Percentiles rank a stretch among this genome's conserved stretches.
phyloP scores from a whole-genome alignment of 106 monocot genomes.

The Phalaenopsis aphrodite region DNA sequence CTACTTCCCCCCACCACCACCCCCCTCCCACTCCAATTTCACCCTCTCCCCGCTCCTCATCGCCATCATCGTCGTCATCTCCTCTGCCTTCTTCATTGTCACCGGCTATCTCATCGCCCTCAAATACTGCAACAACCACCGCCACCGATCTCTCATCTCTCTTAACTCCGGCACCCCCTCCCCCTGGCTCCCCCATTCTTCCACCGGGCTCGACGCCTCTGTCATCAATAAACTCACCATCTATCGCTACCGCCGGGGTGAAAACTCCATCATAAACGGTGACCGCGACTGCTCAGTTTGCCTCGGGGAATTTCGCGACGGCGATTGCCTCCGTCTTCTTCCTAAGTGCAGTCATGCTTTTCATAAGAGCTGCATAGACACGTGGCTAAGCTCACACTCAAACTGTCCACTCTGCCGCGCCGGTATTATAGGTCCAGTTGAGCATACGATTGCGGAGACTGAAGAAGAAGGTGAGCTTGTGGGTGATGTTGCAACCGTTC shows the following conservation, averaged over 20 bases:
- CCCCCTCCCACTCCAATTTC: conserved; percentile 14
- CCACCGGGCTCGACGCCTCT: conserved; percentile 53
- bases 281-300: conserved; percentile 62
- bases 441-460: background rate
- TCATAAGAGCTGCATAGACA: conserved; percentile 45
- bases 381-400: conserved; percentile 42
- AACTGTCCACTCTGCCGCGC: conserved; percentile 54
- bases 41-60: conserved; percentile 77
- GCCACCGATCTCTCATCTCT: background rate
- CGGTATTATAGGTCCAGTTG: conserved; percentile 7
- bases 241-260: conserved; percentile 49
- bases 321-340: conserved; percentile 32
- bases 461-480: background rate
- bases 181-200: conserved; percentile 2
- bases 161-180: background rate
- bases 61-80: conserved; percentile 74
- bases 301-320: conserved; percentile 35
- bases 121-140: conserved; percentile 40
- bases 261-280: conserved; percentile 27
- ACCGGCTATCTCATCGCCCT: conserved; percentile 67
- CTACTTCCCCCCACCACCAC: conserved; percentile 56
- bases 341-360: conserved; percentile 48
- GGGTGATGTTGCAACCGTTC: background rate
- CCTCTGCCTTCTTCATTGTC: conserved; percentile 54
- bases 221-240: conserved; percentile 51